Conservation (phyloP, 441 rosid genomes). For the Populus hybrid region DNA sequence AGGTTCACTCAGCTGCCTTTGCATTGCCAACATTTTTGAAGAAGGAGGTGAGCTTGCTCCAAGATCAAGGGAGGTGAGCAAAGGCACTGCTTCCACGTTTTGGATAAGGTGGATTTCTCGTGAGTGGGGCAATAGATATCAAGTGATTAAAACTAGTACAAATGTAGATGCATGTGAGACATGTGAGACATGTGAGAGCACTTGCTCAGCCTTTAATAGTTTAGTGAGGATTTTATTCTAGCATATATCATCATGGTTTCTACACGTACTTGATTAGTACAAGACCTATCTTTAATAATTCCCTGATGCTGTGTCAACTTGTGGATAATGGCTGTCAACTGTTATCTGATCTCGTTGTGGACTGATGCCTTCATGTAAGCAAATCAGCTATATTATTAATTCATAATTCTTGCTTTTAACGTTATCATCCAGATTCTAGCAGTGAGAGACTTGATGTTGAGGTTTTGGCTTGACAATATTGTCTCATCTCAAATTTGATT, state of each 20-base stretch:
- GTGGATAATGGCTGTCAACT: background rate
- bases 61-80: constrained; percentile 10
- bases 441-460: background rate
- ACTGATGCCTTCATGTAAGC: background rate
- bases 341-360: background rate
- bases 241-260: background rate
- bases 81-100: background rate
- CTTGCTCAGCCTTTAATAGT: background rate
- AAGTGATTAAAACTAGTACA: background rate
- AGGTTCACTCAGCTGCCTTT: constrained; percentile 35
- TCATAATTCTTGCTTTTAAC: background rate
- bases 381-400: background rate
- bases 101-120: background rate
- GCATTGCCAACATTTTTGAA: constrained; percentile 75
- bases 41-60: constrained; percentile 64
- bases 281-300: background rate
- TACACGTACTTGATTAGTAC: background rate
- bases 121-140: background rate
- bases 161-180: background rate
- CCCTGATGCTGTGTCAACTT: background rate
- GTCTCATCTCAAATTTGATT: background rate
- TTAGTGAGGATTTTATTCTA: background rate
- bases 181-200: too few relatives aligned
- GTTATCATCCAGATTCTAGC: background rate
- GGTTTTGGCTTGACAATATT: background rate